Evolutionary conservation across 371 early-diverging fungal genomes (phyloP).

Genomic region (Mucor irregularis): DNA sequence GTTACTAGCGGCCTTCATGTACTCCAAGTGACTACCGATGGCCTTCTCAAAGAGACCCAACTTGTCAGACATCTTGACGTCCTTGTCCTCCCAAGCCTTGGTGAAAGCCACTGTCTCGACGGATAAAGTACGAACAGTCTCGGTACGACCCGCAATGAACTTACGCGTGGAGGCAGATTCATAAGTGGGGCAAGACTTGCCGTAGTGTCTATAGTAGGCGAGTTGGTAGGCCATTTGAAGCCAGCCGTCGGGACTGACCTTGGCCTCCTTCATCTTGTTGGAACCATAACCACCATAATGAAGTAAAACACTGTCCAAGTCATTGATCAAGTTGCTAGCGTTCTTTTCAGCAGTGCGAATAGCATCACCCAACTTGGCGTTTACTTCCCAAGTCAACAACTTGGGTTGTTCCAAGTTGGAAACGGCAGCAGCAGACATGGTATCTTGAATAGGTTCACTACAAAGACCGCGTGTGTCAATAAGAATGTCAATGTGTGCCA

Average conservation of each 20-base stretch:
- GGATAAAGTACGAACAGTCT: slow-evolving; percentile 77
- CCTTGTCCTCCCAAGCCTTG: slow-evolving; percentile 64
- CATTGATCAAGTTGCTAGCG: slow-evolving; percentile 64
- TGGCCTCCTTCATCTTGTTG: slow-evolving; percentile 79
- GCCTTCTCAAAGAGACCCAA: slow-evolving; percentile 63
- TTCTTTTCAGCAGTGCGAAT: slow-evolving; percentile 64
- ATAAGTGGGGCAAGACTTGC: slow-evolving; percentile 71
- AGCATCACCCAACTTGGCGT: slow-evolving; percentile 40
- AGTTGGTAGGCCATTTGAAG: slow-evolving; percentile 88
- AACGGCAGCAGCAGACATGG: slow-evolving; percentile 29
- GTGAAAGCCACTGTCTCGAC: slow-evolving; percentile 68
- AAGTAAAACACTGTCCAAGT: slow-evolving; percentile 71
- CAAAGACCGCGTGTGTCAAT: not conserved
- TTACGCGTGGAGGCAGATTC: slow-evolving; percentile 85
- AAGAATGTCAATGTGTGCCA: not conserved
- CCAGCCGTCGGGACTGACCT: slow-evolving; percentile 81
- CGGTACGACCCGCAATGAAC: slow-evolving; percentile 85
- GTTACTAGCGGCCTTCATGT: slow-evolving; percentile 64
- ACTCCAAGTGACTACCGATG: slow-evolving; percentile 62
- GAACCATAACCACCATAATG: slow-evolving; percentile 77
- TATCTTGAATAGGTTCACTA: slow-evolving; percentile 63
- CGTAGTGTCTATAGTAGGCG: slow-evolving; percentile 77
- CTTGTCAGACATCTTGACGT: slow-evolving; percentile 57
- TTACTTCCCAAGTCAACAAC: slow-evolving; percentile 66
- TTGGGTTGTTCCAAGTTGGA: slow-evolving; percentile 47